phyloP scores from a whole-genome alignment of 2,329 filamentous ascomycete genomes.

The Trichothecium roseum region DNA sequence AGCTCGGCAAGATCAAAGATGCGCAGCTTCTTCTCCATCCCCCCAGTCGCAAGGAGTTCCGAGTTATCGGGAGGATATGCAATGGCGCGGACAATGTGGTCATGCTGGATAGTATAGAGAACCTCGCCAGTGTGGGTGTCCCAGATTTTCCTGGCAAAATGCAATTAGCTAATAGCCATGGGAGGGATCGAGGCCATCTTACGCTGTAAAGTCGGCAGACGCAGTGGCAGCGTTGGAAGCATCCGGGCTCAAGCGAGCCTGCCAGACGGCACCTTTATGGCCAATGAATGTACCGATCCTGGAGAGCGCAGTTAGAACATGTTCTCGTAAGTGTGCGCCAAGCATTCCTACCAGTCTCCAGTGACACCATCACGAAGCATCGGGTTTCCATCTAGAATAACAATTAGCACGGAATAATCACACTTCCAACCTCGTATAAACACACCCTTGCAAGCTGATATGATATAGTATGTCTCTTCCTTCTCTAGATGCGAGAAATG shows the following conservation, averaged over 20 bases:
- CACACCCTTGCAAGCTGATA: constrained; percentile 79
- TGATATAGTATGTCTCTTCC: constrained; percentile 80
- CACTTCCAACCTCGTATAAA: constrained; percentile 5
- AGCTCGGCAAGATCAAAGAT: constrained; percentile 76
- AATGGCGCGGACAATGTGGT: constrained; percentile 89
- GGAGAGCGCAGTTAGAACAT: constrained; percentile 38
- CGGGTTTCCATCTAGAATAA: constrained; percentile 73
- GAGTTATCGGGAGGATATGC: constrained; percentile 76
- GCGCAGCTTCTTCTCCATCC: constrained; percentile 91
- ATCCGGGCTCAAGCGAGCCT: constrained; percentile 82
- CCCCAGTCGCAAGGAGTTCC: constrained; percentile 84
- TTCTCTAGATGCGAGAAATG: constrained; percentile 78
- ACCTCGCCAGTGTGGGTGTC: constrained; percentile 91
- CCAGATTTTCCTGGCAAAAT: constrained; percentile 70
- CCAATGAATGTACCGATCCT: constrained; percentile 98
- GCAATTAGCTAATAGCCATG: constrained; percentile 14
- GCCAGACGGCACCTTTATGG: constrained; percentile 97
- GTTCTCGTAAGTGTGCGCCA: not conserved
- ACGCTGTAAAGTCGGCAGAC: constrained; percentile 93
- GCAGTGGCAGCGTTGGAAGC: constrained; percentile 83
- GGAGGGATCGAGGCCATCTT: constrained; percentile 26
- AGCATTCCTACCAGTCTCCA: constrained; percentile 64
- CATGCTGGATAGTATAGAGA: constrained; percentile 76
- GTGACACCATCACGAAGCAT: constrained; percentile 96
- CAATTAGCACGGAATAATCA: constrained; percentile 11